phyloP scores from a whole-genome alignment of 1,139 yeast genomes.

The Pichia kudriavzevii region DNA sequence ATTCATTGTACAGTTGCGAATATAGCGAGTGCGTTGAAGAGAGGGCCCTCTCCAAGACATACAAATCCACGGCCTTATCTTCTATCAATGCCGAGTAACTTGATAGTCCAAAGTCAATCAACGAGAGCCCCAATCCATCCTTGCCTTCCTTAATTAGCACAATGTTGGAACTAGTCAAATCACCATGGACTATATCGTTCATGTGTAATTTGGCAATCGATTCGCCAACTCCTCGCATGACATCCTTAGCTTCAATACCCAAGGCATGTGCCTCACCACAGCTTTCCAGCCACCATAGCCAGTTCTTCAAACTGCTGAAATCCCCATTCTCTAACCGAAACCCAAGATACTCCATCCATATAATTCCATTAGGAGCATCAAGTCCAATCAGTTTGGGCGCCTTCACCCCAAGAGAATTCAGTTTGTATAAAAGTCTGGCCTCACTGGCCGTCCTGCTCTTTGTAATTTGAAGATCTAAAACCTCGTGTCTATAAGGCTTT shows the following conservation, averaged over 20 bases:
- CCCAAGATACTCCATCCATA: slow-evolving; percentile 85
- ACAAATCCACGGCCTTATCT: slow-evolving; percentile 93
- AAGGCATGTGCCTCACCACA: slow-evolving; percentile 29
- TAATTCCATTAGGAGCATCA: slow-evolving; percentile 70
- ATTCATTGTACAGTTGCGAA: slow-evolving; percentile 54
- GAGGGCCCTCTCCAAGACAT: slow-evolving; percentile 89
- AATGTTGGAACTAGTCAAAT: slow-evolving; percentile 84
- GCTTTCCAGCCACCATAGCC: slow-evolving; percentile 57
- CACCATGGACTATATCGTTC: slow-evolving; percentile 86
- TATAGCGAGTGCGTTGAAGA: slow-evolving; percentile 80
- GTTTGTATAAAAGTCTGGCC: slow-evolving; percentile 63
- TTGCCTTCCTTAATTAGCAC: slow-evolving; percentile 36
- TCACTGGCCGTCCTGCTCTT: slow-evolving; percentile 80
- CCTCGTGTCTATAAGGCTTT: slow-evolving; percentile 83
- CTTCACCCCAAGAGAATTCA: slow-evolving; percentile 46
- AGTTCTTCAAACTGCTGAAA: slow-evolving; percentile 59
- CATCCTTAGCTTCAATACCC: slow-evolving; percentile 33
- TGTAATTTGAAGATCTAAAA: slow-evolving; percentile 67
- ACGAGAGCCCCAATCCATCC: slow-evolving; percentile 34
- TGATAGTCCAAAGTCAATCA: slow-evolving; percentile 89
- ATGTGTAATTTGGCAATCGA: slow-evolving; percentile 68
- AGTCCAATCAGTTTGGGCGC: slow-evolving; percentile 67
- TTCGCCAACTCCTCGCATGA: slow-evolving; percentile 52
- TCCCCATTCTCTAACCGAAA: slow-evolving; percentile 38
- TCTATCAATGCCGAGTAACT: slow-evolving; percentile 74